Evolutionary conservation across 2,329 filamentous ascomycete genomes (phyloP).

Genomic region (Aquanectria penicillioides): DNA sequence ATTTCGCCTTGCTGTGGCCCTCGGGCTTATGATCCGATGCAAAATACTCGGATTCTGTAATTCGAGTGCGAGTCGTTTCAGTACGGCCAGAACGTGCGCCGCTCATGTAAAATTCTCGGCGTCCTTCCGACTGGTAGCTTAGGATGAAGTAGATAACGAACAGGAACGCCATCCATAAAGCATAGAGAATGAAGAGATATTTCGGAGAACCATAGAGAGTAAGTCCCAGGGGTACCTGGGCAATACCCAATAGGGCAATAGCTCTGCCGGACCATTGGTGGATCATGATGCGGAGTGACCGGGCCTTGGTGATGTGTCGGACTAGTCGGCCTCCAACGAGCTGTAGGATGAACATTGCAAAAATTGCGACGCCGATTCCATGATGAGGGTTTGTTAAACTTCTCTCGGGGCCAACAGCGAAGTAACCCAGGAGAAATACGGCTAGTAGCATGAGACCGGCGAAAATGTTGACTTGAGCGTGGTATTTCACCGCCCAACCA

Average conservation of each 20-base stretch:
- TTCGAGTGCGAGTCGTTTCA: constrained; percentile 52
- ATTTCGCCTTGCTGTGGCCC: constrained; percentile 51
- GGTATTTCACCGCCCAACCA: constrained; percentile 71
- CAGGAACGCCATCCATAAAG: constrained; percentile 79
- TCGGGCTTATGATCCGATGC: constrained; percentile 45
- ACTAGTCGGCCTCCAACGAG: constrained; percentile 75
- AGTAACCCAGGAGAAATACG: constrained; percentile 78
- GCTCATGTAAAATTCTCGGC: constrained; percentile 64
- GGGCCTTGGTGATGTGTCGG: constrained; percentile 58
- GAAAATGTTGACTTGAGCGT: constrained; percentile 79
- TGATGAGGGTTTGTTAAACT: constrained; percentile 85
- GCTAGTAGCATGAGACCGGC: constrained; percentile 75
- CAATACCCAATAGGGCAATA: constrained; percentile 82
- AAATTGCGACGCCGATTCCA: constrained; percentile 83
- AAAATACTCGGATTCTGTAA: constrained; percentile 54
- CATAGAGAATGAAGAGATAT: constrained; percentile 85
- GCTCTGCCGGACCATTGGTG: constrained; percentile 89
- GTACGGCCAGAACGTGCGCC: constrained; percentile 66
- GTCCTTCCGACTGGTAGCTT: constrained; percentile 72
- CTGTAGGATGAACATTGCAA: constrained; percentile 77
- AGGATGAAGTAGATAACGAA: constrained; percentile 82
- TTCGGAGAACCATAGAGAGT: constrained; percentile 92
- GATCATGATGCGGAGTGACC: constrained; percentile 68
- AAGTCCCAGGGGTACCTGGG: constrained; percentile 88
- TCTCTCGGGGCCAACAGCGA: constrained; percentile 78